Conservation (phyloP, 495 filamentous ascomycete species). For the Pseudomonodictys pantanalensis region DNA sequence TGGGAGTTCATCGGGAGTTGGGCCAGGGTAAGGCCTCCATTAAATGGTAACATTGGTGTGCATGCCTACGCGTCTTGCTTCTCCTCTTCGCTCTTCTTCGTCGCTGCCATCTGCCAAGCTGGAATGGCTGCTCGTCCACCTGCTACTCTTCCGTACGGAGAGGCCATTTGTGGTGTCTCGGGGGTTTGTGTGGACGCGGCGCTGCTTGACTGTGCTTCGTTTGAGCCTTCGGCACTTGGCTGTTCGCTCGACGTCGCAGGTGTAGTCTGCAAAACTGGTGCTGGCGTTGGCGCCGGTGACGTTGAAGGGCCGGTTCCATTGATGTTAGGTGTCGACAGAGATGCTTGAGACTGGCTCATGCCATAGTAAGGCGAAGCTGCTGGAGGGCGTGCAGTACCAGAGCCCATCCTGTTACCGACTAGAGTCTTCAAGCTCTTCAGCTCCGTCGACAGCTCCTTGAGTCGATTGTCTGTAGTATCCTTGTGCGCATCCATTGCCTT, state of each 20-base stretch:
- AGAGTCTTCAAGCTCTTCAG: conserved; percentile 89
- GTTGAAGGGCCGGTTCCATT: no score
- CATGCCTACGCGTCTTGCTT: conserved; percentile 41
- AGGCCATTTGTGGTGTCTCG: conserved; percentile 19
- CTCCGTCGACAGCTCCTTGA: conserved; percentile 83
- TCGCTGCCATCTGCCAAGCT: conserved; percentile 81
- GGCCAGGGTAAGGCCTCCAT: no score
- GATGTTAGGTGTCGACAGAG: neutral
- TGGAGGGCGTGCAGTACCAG: conserved; percentile 39
- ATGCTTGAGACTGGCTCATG: conserved; percentile 5
- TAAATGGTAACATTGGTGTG: no score
- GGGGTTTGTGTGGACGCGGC: conserved; percentile 35
- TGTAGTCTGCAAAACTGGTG: conserved; percentile 30
- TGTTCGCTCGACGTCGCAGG: conserved; percentile 35
- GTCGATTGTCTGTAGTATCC: conserved; percentile 70
- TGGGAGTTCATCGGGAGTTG: no score
- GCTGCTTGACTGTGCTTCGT: conserved; percentile 24
- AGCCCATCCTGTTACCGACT: conserved; percentile 73
- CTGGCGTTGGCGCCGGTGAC: conserved; percentile 6
- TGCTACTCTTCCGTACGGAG: conserved; percentile 38
- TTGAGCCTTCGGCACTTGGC: neutral
- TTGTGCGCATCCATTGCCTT: conserved; percentile 84
- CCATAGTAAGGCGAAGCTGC: conserved; percentile 36
- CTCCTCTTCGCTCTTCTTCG: conserved; percentile 51
- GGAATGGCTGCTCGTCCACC: conserved; percentile 69